These are phyloP conservation scores for Ustilago lituana DNA, from an alignment of 1,284 basidiomycete genomes.

Conservation along the genomic window DNA sequence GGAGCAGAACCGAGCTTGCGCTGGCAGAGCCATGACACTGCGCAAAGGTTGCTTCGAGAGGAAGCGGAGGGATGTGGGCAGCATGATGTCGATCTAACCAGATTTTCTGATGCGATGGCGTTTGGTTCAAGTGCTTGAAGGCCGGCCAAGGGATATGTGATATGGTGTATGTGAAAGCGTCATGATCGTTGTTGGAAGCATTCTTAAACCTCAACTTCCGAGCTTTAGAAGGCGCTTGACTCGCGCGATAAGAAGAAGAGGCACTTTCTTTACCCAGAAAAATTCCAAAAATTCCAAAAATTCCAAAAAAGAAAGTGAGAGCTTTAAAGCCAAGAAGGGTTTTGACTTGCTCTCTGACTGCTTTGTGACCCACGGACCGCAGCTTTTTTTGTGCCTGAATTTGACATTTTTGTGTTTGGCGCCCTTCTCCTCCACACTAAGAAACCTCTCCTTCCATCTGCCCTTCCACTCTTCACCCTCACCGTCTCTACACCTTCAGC, in stretches of 20 bases:
- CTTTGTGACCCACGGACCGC: constrained; percentile 5
- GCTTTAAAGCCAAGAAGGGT: no score
- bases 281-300: neutral
- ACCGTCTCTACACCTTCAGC: no score
- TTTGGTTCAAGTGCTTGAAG: no score
- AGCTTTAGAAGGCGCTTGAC: neutral
- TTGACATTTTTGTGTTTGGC: neutral
- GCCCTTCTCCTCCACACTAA: constrained; percentile 26
- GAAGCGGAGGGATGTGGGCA: constrained; percentile 13
- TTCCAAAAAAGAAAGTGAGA: neutral
- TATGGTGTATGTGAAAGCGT: constrained; percentile 5
- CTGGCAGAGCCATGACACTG: constrained; percentile 6
- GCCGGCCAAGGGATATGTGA: no score
- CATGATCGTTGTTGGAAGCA: constrained; percentile 12
- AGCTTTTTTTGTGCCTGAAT: constrained; percentile 8
- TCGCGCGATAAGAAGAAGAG: constrained; percentile 47
- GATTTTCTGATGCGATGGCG: no score
- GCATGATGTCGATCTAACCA: constrained; percentile 21
- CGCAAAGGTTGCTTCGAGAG: constrained; percentile 23
- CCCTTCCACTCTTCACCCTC: neutral
- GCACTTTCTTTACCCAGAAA: neutral
- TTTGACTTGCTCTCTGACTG: neutral
- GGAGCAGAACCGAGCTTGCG: constrained; percentile 30
- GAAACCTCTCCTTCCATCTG: neutral
- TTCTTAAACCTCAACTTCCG: neutral